Evolutionary conservation across 2,329 filamentous ascomycete species (phyloP).

Genomic region (Calonectria multiphialidica): DNA sequence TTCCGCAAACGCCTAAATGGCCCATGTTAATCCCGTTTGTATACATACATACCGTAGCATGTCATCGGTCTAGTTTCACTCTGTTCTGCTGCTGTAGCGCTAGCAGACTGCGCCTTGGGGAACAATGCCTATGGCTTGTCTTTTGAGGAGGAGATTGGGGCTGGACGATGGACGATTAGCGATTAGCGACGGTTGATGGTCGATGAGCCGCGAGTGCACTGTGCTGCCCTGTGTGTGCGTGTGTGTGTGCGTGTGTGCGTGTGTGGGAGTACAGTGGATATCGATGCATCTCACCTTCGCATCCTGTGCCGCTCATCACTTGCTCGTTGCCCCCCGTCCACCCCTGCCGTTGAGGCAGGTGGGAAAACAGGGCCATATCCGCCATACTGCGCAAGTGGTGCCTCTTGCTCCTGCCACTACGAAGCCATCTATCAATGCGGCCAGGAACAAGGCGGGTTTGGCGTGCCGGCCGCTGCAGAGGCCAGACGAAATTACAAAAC

Average conservation of each 20-base stretch:
- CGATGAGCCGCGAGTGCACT: not conserved
- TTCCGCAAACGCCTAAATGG: not conserved
- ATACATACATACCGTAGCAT: not conserved
- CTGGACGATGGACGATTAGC: not conserved
- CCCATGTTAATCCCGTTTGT: not conserved
- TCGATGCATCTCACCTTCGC: too few species aligned
- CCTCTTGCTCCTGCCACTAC: not conserved
- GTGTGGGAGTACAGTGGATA: too few species aligned
- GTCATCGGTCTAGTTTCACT: not conserved
- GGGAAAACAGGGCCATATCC: not conserved
- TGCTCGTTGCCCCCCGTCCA: not conserved
- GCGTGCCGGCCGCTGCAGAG: not conserved
- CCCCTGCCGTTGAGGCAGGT: not conserved
- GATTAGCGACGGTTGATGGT: not conserved
- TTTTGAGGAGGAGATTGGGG: not conserved
- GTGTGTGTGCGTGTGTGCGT: not conserved
- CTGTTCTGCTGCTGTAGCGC: not conserved
- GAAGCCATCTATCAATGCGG: not conserved
- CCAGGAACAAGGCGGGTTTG: constrained; percentile 1
- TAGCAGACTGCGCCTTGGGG: not conserved
- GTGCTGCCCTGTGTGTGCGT: not conserved
- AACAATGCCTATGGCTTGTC: not conserved
- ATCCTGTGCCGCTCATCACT: not conserved
- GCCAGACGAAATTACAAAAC: not conserved
- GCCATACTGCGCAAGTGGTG: not conserved